Evolutionary conservation across 202 grass and related monocot genomes (phyloP).

Genomic region (Panicum hallii): DNA sequence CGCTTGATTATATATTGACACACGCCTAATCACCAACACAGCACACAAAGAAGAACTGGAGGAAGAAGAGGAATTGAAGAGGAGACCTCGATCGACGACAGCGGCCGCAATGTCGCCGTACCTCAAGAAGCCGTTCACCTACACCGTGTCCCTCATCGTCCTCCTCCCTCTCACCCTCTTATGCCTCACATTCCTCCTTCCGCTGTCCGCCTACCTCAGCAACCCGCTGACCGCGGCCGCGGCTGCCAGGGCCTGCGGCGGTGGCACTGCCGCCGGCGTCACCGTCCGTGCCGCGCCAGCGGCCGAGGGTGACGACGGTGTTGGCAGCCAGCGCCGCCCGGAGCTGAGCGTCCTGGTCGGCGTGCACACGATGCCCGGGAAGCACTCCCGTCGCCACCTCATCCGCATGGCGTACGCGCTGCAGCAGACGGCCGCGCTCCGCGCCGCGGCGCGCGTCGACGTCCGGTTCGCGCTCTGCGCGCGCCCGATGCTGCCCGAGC

Average conservation of each 20-base stretch:
- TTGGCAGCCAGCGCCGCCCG: neutral
- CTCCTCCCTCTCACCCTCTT: conserved; percentile 56
- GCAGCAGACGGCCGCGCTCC: conserved; percentile 52
- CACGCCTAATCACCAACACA: neutral
- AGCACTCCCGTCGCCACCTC: conserved; percentile 71
- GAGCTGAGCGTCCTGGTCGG: conserved; percentile 64
- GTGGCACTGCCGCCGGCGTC: neutral
- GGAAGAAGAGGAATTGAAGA: neutral
- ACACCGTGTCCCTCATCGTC: conserved; percentile 41
- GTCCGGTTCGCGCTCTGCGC: conserved; percentile 76
- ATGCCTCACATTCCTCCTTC: conserved; percentile 41
- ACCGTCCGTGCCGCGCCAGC: neutral
- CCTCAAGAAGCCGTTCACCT: conserved; percentile 40
- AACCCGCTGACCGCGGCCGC: conserved; percentile 6
- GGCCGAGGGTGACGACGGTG: neutral
- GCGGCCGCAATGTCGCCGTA: conserved; percentile 27
- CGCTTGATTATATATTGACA: neutral
- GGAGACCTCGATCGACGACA: neutral
- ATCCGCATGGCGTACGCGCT: conserved; percentile 73
- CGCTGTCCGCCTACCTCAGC: conserved; percentile 30
- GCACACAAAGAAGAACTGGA: neutral
- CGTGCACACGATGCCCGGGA: conserved; percentile 64
- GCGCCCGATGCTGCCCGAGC: conserved; percentile 54
- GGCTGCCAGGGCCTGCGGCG: neutral
- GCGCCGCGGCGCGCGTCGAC: conserved; percentile 55